Base-by-base conservation (phyloP, 1,139 yeast species). In the Pichia sp. region DNA sequence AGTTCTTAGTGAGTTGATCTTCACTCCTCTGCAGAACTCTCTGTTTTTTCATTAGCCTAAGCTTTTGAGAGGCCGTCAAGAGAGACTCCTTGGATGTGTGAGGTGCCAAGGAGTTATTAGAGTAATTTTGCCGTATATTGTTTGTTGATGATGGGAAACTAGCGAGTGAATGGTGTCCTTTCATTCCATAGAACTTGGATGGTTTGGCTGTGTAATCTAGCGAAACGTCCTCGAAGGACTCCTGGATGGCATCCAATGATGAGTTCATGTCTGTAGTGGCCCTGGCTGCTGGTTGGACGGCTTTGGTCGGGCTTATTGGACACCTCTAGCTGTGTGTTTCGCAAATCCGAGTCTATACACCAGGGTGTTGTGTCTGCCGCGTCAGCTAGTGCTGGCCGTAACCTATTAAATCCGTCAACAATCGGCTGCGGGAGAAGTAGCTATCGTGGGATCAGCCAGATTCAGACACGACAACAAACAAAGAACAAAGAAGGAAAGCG, bases 41-140 rank as follows among this genome's bases (percentile, higher is more conserved):
- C 24, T 46, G 40, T n/a, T 41, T 50, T 40, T 63, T 65, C 28
- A 66, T 55, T 31, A 63, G 39, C 40, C 59, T 58, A 32, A 65
- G 53, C 17, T 66, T 50, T 42, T 66, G 71, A 2, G 67, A 64
- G 1, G 71, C 67, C 0, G 70, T 64, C 29, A 66, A 42, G 37
- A 59, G 46, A 22, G 42, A 25, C 7, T 39, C 40, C 11, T 35
- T 43, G 5, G 37, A 38, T 3, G 44, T 39, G 14, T 31, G 32
- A 15, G 27, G 14, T 5, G 28, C 8, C 3, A 27, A 29, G n/a
- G n/a, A 14, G 18, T 30, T 30, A 21, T 30, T 30, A 10, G 13
- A 16, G 13, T 26, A 16, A 26, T 26, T 26, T 16, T 13, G 5
- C 14, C 27, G 27, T 9, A 25, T 25, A 15, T 25, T 25, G 7